Evolutionary conservation across 495 filamentous ascomycete species (phyloP).

Genomic region (Thermothielavioides terrestris): DNA sequence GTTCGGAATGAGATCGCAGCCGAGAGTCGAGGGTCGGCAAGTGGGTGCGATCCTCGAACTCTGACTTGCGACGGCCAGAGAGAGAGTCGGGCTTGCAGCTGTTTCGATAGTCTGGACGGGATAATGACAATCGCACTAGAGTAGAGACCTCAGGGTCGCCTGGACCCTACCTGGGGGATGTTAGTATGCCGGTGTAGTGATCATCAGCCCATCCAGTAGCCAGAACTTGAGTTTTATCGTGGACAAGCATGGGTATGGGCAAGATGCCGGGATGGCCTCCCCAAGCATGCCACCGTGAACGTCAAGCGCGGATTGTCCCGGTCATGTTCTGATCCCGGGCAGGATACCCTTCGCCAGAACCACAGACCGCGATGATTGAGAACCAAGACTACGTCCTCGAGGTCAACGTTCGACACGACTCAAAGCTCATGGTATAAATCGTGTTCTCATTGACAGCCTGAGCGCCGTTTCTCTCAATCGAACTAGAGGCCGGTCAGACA

Average conservation of each 20-base stretch:
- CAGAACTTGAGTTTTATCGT: background rate
- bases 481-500: background rate
- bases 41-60: no score
- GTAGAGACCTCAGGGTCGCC: no score
- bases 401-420: background rate
- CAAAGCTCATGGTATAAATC: background rate
- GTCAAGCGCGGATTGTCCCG: background rate
- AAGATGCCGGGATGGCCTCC: background rate
- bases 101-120: no score
- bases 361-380: conserved; percentile 7
- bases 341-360: conserved; percentile 11
- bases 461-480: background rate
- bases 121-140: no score
- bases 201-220: no score
- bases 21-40: no score
- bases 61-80: no score
- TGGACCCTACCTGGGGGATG: no score
- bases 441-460: background rate
- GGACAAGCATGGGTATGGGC: background rate
- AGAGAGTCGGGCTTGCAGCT: no score
- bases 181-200: background rate
- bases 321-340: no score
- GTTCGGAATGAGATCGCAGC: no score
- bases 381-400: background rate
- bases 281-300: background rate